phyloP scores from a whole-genome alignment of 768 basidiomycete genomes.

The Termitomyces sp. region DNA sequence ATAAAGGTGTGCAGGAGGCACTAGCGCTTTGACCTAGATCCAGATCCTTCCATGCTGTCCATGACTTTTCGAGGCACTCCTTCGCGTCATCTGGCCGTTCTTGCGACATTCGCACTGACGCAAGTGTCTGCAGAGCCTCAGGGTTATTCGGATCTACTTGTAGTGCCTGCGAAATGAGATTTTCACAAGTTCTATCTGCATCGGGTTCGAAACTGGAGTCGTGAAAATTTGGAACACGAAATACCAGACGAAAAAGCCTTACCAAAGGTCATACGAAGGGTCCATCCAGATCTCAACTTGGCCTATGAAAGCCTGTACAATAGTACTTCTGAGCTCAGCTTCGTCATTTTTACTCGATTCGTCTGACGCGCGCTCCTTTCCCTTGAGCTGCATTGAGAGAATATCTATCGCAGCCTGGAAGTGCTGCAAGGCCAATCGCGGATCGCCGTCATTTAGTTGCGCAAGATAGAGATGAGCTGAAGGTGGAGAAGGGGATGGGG shows the following conservation, averaged over 20 bases:
- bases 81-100: constrained; percentile 79
- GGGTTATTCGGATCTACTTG: constrained; percentile 67
- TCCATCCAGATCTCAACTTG: constrained; percentile 99
- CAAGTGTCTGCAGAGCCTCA: constrained; percentile 75
- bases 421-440: constrained; percentile 63
- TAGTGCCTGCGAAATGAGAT: constrained; percentile 66
- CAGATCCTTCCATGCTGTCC: constrained; percentile 64
- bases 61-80: constrained; percentile 58
- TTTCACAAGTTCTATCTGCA: constrained; percentile 79
- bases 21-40: constrained; percentile 33
- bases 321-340: constrained; percentile 55
- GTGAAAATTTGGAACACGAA: background rate
- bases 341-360: constrained; percentile 40
- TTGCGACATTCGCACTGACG: constrained; percentile 87
- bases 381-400: constrained; percentile 62
- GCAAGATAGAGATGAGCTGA: constrained; percentile 88
- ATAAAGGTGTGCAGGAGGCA: background rate
- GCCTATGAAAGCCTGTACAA: constrained; percentile 74
- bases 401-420: constrained; percentile 80
- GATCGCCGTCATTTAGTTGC: constrained; percentile 75
- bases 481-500: constrained; percentile 58
- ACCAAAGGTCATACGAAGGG: constrained; percentile 83
- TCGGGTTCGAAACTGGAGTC: constrained; percentile 65
- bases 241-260: constrained; percentile 16
- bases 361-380: constrained; percentile 53